Evolutionary conservation across 177 flowering plant species (phyloP), one percentile per base, ranked within the genome.

Genomic region (Vitis hybrid): DNA sequence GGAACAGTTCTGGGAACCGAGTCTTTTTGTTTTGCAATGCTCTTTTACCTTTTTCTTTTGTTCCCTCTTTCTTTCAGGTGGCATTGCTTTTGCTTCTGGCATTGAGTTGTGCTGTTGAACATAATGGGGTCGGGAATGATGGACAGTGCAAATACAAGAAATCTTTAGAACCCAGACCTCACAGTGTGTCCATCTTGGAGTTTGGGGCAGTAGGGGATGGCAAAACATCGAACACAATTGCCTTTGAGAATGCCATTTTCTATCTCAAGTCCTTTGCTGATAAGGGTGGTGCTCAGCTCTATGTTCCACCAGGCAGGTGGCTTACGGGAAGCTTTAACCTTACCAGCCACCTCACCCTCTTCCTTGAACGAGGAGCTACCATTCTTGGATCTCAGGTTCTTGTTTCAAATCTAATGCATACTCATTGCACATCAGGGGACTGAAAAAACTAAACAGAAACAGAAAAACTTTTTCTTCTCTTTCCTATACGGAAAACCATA

Each of bases 141-240:
- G 85, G 84, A 34, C 76, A 67, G 40, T 94, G 98, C 72, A 77
- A 84, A 49, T 64, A 71, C 48, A 76, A 80, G 64, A 74, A 67
- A 60, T 74, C 72, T 54, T 79, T 90, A 70, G 72, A 78, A 1
- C 87, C 95, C 4, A 82, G 99, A 70, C 97, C 98, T 58, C 98
- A 93, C 77, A 93, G 96, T 78, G 97, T 95, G 10, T 93, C 98
- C 5, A 94, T 95, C 48, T 60, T 72, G 50, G 99, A 95, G 77
- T 95, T 95, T 79, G 99, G 99, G 19, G 99, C 98, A 26, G 98
- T 93, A 69, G 98, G 96, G 40, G 98, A 95, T 80, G 99, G 99
- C 26, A 87, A 88, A 80, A 90, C 99, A 18, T 55, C 87, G 72
- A 95, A 95, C 64, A 93, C 98, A 2, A 68, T 89, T 34, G 99